These are phyloP conservation scores for Colletotrichum karsti DNA, from an alignment of 2,329 filamentous ascomycete genomes.

Conservation along the genomic window DNA sequence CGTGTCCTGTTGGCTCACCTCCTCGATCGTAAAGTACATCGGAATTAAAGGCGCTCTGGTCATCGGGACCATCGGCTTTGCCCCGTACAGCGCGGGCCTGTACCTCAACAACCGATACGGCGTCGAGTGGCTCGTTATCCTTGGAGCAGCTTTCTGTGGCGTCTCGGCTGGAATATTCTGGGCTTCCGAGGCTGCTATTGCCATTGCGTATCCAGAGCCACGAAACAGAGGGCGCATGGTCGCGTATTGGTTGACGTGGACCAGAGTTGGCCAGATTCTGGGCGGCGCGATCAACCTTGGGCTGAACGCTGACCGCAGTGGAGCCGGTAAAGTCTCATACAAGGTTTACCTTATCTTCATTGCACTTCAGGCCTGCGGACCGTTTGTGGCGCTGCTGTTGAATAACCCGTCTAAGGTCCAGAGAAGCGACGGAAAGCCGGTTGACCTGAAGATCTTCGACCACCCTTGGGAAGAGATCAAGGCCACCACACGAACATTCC, in stretches of 20 bases:
- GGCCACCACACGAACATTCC: constrained; percentile 55
- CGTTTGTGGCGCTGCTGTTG: constrained; percentile 53
- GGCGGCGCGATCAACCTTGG: constrained; percentile 59
- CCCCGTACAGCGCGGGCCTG: constrained; percentile 50
- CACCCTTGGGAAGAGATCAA: constrained; percentile 65
- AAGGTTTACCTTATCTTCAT: constrained; percentile 50
- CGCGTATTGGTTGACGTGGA: constrained; percentile 68
- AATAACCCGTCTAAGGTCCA: constrained; percentile 55
- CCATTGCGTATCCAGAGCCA: constrained; percentile 67
- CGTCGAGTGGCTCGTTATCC: constrained; percentile 51
- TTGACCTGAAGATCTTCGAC: constrained; percentile 42
- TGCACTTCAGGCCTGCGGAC: constrained; percentile 52
- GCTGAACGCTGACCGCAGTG: constrained; percentile 53
- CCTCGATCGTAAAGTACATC: constrained; percentile 46
- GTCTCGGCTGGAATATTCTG: constrained; percentile 46
- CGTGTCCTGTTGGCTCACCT: constrained; percentile 49
- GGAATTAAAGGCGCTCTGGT: constrained; percentile 46
- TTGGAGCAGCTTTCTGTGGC: constrained; percentile 51
- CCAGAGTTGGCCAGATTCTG: constrained; percentile 64
- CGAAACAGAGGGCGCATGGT: constrained; percentile 67
- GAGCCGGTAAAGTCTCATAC: constrained; percentile 55
- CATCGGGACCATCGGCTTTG: constrained; percentile 52
- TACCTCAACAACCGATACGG: constrained; percentile 55
- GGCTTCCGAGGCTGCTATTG: constrained; percentile 45
- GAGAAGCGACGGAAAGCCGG: constrained; percentile 46